A percentile compares a stretch with the other conserved stretches of the same genome.
phyloP scores from a whole-genome alignment of 2,329 filamentous ascomycete genomes.

The Penicillium sp. region DNA sequence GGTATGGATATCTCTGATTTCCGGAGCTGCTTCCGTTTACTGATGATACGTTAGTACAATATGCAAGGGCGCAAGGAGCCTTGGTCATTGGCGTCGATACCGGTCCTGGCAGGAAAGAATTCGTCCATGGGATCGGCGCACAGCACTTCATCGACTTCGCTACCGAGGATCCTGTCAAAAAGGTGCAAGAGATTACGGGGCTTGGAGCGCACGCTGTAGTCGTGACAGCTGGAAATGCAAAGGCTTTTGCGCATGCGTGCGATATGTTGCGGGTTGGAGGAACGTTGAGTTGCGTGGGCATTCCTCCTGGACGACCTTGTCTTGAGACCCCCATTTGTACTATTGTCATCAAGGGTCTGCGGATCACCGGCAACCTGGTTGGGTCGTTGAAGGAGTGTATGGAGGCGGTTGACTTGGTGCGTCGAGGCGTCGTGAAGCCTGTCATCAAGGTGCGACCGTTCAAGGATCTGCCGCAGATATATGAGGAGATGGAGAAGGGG shows the following conservation, averaged over 20 bases:
- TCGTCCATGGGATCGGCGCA: constrained; percentile 41
- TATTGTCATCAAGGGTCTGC: constrained; percentile 48
- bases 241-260: constrained; percentile 43
- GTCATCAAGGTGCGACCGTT: constrained; percentile 44
- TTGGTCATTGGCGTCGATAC: constrained; percentile 45
- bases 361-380: constrained; percentile 45
- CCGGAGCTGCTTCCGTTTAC: background rate
- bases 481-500: constrained; percentile 47
- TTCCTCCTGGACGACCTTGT: constrained; percentile 39
- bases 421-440: constrained; percentile 43
- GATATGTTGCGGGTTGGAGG: constrained; percentile 48
- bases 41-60: constrained; percentile 39
- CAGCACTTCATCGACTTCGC: constrained; percentile 44
- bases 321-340: constrained; percentile 44
- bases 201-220: constrained; percentile 44
- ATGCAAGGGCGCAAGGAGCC: constrained; percentile 43
- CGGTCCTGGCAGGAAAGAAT: constrained; percentile 39
- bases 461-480: constrained; percentile 42
- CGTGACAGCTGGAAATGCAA: constrained; percentile 43
- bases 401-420: constrained; percentile 47
- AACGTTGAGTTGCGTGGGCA: constrained; percentile 46
- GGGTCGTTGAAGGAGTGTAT: constrained; percentile 48
- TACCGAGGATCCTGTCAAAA: constrained; percentile 32
- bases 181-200: constrained; percentile 38
- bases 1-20: constrained; percentile 24